Conservation (phyloP, 179 eudicot genomes). For the Beta corolliflora region DNA sequence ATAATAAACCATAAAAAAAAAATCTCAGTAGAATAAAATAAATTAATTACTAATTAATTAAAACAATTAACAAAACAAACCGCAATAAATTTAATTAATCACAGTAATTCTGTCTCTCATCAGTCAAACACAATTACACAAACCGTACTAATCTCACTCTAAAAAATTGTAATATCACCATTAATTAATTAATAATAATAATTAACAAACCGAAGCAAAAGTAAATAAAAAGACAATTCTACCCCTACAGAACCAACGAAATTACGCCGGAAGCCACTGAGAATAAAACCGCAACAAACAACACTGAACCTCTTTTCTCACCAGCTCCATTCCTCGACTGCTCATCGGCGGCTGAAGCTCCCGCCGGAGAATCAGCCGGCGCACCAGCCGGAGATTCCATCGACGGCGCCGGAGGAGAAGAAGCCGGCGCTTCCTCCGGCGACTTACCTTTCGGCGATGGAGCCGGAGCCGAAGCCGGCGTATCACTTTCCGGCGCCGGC, state of each 20-base stretch:
- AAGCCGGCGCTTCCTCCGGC: conserved; percentile 24
- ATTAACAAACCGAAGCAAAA: conserved; percentile 16
- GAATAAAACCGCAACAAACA: conserved; percentile 2
- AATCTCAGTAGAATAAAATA: neutral
- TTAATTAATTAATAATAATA: neutral
- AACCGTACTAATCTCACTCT: neutral
- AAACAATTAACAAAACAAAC: neutral
- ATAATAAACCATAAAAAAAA: neutral
- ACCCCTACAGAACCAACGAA: conserved; percentile 29
- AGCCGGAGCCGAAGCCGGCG: conserved; percentile 46
- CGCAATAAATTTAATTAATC: conserved; percentile 18
- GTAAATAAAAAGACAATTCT: conserved; percentile 16
- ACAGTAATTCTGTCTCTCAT: conserved; percentile 20
- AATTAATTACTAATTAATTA: neutral
- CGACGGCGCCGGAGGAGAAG: conserved; percentile 25
- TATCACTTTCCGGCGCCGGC: conserved; percentile 42
- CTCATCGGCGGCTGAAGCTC: conserved; percentile 6
- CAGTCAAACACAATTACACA: conserved; percentile 26
- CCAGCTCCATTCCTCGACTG: conserved; percentile 34
- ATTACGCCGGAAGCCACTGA: conserved; percentile 34
- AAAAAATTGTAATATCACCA: neutral
- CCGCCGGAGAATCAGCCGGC: conserved; percentile 45
- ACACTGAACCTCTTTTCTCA: neutral
- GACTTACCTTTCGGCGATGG: conserved; percentile 30
- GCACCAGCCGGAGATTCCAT: conserved; percentile 39